phyloP scores from a whole-genome alignment of 2,329 filamentous ascomycete genomes.

The Pezicula carpinea region DNA sequence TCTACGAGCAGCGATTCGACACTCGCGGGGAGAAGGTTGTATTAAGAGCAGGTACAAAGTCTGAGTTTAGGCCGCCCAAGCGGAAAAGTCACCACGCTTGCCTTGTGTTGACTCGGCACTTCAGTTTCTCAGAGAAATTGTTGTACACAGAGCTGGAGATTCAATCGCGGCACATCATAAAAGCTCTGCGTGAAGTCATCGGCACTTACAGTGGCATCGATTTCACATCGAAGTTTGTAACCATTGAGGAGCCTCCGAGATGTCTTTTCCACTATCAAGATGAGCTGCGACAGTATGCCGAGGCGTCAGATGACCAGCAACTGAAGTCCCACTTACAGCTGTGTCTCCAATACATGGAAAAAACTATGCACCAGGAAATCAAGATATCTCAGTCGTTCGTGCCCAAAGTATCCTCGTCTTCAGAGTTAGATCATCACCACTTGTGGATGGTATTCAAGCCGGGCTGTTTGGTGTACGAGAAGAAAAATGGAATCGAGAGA shows the following conservation, averaged over 20 bases:
- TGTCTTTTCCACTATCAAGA: background rate
- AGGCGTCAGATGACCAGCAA: background rate
- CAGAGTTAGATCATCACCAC: background rate
- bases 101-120: background rate
- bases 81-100: background rate
- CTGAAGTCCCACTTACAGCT: background rate
- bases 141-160: background rate
- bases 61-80: background rate
- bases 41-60: background rate
- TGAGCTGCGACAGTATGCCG: background rate
- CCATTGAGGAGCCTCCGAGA: background rate
- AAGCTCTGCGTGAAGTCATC: background rate
- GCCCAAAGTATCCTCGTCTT: background rate
- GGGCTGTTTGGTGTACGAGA: background rate
- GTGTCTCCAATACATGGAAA: background rate
- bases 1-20: background rate
- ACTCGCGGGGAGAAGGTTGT: background rate
- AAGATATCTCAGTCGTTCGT: background rate
- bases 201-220: background rate
- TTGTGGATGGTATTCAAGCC: background rate
- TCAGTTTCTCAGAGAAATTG: background rate
- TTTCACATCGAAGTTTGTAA: background rate
- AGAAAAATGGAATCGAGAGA: background rate
- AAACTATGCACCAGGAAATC: background rate
- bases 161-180: background rate